A percentile compares a stretch with the other conserved stretches of the same genome.
These are phyloP conservation scores for Pleurotus citrinopileatus DNA, from an alignment of 768 basidiomycete species.

Conservation along the genomic window DNA sequence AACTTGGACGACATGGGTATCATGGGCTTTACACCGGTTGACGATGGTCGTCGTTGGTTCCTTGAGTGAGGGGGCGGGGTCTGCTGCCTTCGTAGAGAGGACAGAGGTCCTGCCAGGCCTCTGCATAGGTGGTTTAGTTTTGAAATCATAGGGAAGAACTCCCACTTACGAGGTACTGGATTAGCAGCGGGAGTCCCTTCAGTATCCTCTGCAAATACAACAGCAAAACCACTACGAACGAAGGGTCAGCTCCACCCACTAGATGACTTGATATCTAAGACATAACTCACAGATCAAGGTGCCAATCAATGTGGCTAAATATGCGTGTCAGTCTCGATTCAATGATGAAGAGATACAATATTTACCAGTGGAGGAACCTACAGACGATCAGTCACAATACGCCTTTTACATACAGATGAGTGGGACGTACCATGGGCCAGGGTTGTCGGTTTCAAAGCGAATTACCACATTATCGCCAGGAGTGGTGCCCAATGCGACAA, in stretches of 20 bases:
- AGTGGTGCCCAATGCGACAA: slow-evolving; percentile 24
- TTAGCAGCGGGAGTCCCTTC: neutral
- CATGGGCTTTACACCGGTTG: neutral
- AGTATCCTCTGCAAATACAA: slow-evolving; percentile 31
- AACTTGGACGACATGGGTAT: neutral
- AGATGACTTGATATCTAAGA: too few species aligned
- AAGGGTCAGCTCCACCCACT: too few species aligned
- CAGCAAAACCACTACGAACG: slow-evolving; percentile 28
- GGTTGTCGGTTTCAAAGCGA: slow-evolving; percentile 58
- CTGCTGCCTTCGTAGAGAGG: slow-evolving; percentile 6
- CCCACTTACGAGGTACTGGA: neutral
- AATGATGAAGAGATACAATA: slow-evolving; percentile 10
- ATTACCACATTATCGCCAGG: slow-evolving; percentile 37
- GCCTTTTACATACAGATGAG: slow-evolving; percentile 26
- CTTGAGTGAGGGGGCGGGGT: neutral
- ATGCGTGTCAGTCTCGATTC: neutral
- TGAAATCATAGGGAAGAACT: neutral
- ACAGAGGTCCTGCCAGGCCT: slow-evolving; percentile 12
- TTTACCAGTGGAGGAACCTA: slow-evolving; percentile 33
- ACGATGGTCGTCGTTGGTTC: neutral
- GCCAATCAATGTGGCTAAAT: slow-evolving; percentile 40
- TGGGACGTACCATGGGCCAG: slow-evolving; percentile 31
- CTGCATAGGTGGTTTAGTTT: neutral
- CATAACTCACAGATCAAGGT: slow-evolving; percentile 25
- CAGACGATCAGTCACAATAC: neutral